phyloP scores from a whole-genome alignment of 1,284 basidiomycete species.

The Trametes pubescens region DNA sequence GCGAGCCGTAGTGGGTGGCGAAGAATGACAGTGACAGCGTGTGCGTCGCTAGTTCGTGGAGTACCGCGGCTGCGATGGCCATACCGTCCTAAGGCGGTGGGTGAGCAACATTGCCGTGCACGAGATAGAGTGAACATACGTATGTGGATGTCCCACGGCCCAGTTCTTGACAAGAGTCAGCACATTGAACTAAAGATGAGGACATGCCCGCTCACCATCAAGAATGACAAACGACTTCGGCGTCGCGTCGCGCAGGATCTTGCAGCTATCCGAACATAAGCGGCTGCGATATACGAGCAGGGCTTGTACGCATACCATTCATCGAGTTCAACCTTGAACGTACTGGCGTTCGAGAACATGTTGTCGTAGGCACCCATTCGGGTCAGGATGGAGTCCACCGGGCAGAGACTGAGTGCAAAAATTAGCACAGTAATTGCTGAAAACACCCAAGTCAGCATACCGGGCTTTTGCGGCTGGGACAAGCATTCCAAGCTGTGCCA shows the following conservation, averaged over 20 bases:
- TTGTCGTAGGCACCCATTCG: slow-evolving; percentile 99
- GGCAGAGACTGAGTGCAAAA: slow-evolving; percentile 67
- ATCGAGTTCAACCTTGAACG: slow-evolving; percentile 96
- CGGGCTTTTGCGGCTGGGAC: slow-evolving; percentile 88
- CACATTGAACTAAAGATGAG: background rate
- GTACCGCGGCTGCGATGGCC: slow-evolving; percentile 94
- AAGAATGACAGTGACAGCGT: slow-evolving; percentile 88
- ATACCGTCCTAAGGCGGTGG: slow-evolving; percentile 85
- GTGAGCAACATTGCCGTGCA: slow-evolving; percentile 28
- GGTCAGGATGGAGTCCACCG: slow-evolving; percentile 94
- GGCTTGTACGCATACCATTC: slow-evolving; percentile 71
- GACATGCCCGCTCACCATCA: slow-evolving; percentile 68
- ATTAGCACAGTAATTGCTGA: slow-evolving; percentile 17
- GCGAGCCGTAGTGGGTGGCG: slow-evolving; percentile 87
- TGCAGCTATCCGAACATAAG: slow-evolving; percentile 63
- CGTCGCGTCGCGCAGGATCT: slow-evolving; percentile 90
- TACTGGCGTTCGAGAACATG: slow-evolving; percentile 95
- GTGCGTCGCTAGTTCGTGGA: slow-evolving; percentile 92
- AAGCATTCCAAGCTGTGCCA: slow-evolving; percentile 98
- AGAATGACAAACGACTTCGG: slow-evolving; percentile 93
- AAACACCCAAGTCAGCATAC: slow-evolving; percentile 45
- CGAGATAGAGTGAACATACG: slow-evolving; percentile 53
- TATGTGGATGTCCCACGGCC: slow-evolving; percentile 89
- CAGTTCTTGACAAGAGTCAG: slow-evolving; percentile 64
- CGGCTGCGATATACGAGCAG: background rate